A percentile compares a stretch with the other conserved stretches of the same genome.
Conservation (phyloP, 805 yeast species). For the Candida insectalens region DNA sequence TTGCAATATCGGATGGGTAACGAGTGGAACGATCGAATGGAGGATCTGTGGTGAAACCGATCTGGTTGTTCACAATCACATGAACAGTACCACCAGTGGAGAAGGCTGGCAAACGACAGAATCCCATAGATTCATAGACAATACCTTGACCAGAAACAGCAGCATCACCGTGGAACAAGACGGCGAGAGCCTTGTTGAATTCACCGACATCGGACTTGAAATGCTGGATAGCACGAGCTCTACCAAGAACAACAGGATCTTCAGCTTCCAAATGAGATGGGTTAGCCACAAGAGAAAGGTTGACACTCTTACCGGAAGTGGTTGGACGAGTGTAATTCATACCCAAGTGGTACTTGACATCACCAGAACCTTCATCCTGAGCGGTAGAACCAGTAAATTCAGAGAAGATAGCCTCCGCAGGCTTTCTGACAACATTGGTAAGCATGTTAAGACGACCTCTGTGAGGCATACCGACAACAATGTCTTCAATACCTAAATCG, state of each 20-base stretch:
- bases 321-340: slow-evolving; percentile 99
- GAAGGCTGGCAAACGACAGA: slow-evolving; percentile 85
- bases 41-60: slow-evolving; percentile 99
- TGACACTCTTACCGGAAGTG: slow-evolving; percentile 93
- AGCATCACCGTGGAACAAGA: slow-evolving; percentile 97
- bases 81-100: slow-evolving; percentile 98
- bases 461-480: slow-evolving; percentile 99
- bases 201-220: slow-evolving; percentile 79
- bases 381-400: slow-evolving; percentile 84
- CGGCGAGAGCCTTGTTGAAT: slow-evolving; percentile 81
- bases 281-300: slow-evolving; percentile 92
- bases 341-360: slow-evolving; percentile 98
- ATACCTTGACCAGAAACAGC: slow-evolving; percentile 99
- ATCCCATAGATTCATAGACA: slow-evolving; percentile 97
- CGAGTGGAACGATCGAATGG: slow-evolving; percentile 95
- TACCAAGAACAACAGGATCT: slow-evolving; percentile 97
- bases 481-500: slow-evolving; percentile 87
- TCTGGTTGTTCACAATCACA: slow-evolving; percentile 94
- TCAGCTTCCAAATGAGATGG: slow-evolving; percentile 99
- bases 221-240: slow-evolving; percentile 93
- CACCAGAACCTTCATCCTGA: slow-evolving; percentile 93
- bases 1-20: slow-evolving; percentile 96
- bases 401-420: slow-evolving; percentile 94
- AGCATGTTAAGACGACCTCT: slow-evolving; percentile 98
- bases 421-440: slow-evolving; percentile 97